Evolutionary conservation across 2,329 filamentous ascomycete species (phyloP).

Genomic region (Remersonia thermophila): DNA sequence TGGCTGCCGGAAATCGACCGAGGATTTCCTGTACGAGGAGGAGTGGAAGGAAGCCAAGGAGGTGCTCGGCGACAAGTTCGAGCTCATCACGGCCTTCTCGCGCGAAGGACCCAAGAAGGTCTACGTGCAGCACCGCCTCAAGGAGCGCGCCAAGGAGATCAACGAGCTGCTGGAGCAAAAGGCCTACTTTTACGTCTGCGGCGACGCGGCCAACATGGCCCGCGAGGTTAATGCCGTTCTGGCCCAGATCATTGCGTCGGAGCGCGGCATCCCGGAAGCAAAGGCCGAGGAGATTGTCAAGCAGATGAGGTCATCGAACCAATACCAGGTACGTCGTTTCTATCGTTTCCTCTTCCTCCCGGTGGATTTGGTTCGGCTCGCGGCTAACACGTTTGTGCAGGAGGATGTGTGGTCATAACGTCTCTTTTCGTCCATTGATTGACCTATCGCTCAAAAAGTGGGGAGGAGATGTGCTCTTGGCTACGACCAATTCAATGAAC

Average conservation of each 20-base stretch:
- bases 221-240: slow-evolving; percentile 84
- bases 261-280: slow-evolving; percentile 67
- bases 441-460: no score
- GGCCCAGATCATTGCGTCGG: slow-evolving; percentile 71
- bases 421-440: no score
- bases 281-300: slow-evolving; percentile 97
- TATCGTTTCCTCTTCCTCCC: neutral
- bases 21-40: slow-evolving; percentile 84
- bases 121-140: slow-evolving; percentile 88
- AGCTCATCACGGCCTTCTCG: slow-evolving; percentile 91
- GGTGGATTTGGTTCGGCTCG: no score
- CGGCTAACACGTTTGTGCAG: slow-evolving; percentile 30
- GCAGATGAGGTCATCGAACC: slow-evolving; percentile 85
- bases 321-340: slow-evolving; percentile 66
- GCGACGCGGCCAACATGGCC: slow-evolving; percentile 95
- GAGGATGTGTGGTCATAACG: slow-evolving; percentile 60
- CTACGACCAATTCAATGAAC: no score
- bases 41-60: slow-evolving; percentile 90
- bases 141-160: slow-evolving; percentile 71
- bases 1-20: slow-evolving; percentile 73
- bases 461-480: neutral
- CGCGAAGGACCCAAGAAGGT: slow-evolving; percentile 78
- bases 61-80: slow-evolving; percentile 75
- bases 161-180: slow-evolving; percentile 76
- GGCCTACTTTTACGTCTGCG: slow-evolving; percentile 96